phyloP scores from a whole-genome alignment of 257 asterid species.

The Paraleonurus japonicus region DNA sequence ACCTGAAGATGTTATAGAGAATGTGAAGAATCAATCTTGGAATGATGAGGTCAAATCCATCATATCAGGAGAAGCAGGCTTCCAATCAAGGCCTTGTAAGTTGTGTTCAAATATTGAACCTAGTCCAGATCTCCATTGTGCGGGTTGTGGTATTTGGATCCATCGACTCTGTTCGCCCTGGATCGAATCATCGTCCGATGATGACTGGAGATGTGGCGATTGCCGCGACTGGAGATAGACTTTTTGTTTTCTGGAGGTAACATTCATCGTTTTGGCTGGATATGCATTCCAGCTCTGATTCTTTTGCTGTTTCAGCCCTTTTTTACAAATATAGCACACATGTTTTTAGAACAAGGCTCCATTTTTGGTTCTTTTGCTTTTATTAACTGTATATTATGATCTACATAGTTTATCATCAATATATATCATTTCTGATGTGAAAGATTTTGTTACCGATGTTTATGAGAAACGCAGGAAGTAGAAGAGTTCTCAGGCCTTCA shows the following conservation, averaged over 20 bases:
- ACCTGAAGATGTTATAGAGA: slow-evolving; percentile 31
- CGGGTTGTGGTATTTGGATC: slow-evolving; percentile 54
- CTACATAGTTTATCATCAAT: neutral
- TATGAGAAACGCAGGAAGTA: too few species aligned
- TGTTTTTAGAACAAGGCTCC: neutral
- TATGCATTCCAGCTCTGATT: neutral
- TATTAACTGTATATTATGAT: too few species aligned
- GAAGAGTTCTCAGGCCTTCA: too few species aligned
- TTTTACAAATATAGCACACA: neutral
- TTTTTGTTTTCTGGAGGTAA: neutral
- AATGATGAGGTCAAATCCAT: slow-evolving; percentile 37
- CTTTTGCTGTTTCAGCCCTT: neutral
- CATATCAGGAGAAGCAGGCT: slow-evolving; percentile 28
- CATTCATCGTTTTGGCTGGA: neutral
- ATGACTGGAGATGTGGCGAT: slow-evolving; percentile 71
- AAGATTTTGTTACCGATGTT: too few species aligned
- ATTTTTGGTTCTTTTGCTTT: neutral
- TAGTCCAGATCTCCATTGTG: slow-evolving; percentile 59
- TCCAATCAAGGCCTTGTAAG: slow-evolving; percentile 42
- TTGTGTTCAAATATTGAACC: slow-evolving; percentile 55
- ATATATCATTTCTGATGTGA: neutral
- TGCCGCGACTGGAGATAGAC: slow-evolving; percentile 67
- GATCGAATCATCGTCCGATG: slow-evolving; percentile 41
- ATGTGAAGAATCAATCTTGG: slow-evolving; percentile 29
- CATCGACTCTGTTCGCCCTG: slow-evolving; percentile 79